Conservation (phyloP, 1,139 yeast genomes). For the Saccharomyces pastorianus region DNA sequence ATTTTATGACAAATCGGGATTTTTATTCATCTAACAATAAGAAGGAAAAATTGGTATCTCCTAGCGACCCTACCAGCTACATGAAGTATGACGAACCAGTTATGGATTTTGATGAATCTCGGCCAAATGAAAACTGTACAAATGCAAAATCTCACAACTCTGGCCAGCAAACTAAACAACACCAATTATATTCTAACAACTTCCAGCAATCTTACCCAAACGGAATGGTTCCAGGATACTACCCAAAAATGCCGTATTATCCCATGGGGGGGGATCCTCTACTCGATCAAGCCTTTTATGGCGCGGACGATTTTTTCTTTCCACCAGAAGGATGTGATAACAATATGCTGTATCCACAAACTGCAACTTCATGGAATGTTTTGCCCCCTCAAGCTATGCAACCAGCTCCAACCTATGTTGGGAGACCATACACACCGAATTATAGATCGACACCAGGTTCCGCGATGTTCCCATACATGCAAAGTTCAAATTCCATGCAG, state of each 20-base stretch:
- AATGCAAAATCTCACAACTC: background rate
- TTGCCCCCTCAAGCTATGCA: constrained; percentile 3
- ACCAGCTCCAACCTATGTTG: constrained; percentile 1
- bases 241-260: background rate
- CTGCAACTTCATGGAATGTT: background rate
- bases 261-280: background rate
- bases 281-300: background rate
- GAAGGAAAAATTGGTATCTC: background rate
- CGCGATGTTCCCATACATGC: background rate
- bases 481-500: background rate
- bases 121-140: background rate
- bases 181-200: background rate
- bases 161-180: background rate
- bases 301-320: background rate
- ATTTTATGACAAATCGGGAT: constrained; percentile 5
- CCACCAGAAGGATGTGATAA: background rate
- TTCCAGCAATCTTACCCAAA: background rate
- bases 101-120: background rate
- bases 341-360: background rate
- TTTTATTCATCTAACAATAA: constrained; percentile 2
- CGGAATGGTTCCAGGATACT: background rate
- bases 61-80: background rate
- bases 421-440: background rate
- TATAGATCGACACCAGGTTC: constrained; percentile 2
- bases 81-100: background rate